Base-by-base conservation (phyloP, 176 grass and related monocot species). In the Carex littledalei region DNA sequence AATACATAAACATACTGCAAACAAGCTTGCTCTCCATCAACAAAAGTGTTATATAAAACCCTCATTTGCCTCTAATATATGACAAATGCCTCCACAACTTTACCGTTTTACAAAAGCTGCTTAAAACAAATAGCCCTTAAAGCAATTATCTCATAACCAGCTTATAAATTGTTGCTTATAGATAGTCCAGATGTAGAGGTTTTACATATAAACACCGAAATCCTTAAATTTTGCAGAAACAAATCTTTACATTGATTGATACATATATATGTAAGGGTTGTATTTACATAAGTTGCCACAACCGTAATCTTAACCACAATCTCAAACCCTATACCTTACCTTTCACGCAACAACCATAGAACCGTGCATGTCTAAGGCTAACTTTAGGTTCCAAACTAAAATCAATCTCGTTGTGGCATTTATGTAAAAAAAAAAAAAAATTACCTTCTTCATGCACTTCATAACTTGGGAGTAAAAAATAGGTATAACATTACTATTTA, bases 231-330 rank as follows among this genome's bases (percentile, higher is more conserved):
- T 49, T 65, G 22, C 64, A 49, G 26, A 26, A 26, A 24, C 9
- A 78, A 78, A 76, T 41, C 83, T 14, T 60, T 85, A 71, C 52
- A 60, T 82, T 50, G 59, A 64, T 65, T 65, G 5, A 65, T 63
- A 63, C 64, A 63, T 64, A 82, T 13, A 65, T 65, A 29, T 81
- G 37, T 39, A 39, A 81, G 49, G 39, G 11, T 5, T 17, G 61
- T 82, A 82, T 82, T 26, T 82, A 82, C 79, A 82, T 82, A 82
- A 82, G 11, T 82, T 63, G 79, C 39, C 79, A 82, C 59, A 82
- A 82, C 34, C 14, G 56, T 43, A 63, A 29, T 39, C 34, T 61
- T 39, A 62, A 52, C 34, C 78, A n/a, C 57, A 52, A 81, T 6
- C 60, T 63, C 32, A 62, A 62, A 63, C 79, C 18, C 57, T 64